Evolutionary conservation across 2,329 filamentous ascomycete species (phyloP).

Genomic region (Talaromyces sp.): DNA sequence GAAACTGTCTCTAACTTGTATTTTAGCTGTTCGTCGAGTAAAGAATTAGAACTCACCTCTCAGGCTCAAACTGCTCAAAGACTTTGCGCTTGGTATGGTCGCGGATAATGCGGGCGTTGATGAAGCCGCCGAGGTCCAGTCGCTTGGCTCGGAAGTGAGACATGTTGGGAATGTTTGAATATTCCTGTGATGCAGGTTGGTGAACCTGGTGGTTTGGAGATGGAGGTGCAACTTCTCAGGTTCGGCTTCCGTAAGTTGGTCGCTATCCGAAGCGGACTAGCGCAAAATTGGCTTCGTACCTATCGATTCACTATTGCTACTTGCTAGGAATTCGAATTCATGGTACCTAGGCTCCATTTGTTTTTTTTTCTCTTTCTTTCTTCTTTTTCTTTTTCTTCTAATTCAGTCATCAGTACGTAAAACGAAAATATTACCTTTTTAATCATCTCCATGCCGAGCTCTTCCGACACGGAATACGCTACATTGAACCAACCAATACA

Average conservation of each 20-base stretch:
- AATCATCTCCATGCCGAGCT: neutral
- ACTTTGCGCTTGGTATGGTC: slow-evolving; percentile 97
- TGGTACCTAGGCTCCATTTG: neutral
- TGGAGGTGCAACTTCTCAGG: slow-evolving; percentile 10
- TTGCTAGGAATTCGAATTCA: neutral
- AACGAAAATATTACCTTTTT: neutral
- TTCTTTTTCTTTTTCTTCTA: neutral
- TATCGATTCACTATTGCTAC: neutral
- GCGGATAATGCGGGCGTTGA: slow-evolving; percentile 82
- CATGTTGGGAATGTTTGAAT: slow-evolving; percentile 47
- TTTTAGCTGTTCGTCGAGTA: neutral
- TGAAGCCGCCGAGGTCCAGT: slow-evolving; percentile 80
- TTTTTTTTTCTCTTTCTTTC: too few relatives aligned
- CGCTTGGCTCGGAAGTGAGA: slow-evolving; percentile 85
- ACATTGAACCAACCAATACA: neutral
- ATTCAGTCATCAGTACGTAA: slow-evolving; percentile 26
- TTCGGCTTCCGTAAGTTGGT: slow-evolving; percentile 9
- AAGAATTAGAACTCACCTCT: slow-evolving; percentile 59
- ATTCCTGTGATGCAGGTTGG: neutral
- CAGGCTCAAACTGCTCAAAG: slow-evolving; percentile 78
- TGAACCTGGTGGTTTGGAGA: slow-evolving; percentile 8
- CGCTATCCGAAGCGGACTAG: slow-evolving; percentile 6
- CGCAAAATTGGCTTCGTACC: neutral
- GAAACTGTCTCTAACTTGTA: neutral
- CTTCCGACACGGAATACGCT: neutral